These are phyloP conservation scores for Aspergillus ochraceus DNA, from an alignment of 2,329 filamentous ascomycete species.

Conservation along the genomic window DNA sequence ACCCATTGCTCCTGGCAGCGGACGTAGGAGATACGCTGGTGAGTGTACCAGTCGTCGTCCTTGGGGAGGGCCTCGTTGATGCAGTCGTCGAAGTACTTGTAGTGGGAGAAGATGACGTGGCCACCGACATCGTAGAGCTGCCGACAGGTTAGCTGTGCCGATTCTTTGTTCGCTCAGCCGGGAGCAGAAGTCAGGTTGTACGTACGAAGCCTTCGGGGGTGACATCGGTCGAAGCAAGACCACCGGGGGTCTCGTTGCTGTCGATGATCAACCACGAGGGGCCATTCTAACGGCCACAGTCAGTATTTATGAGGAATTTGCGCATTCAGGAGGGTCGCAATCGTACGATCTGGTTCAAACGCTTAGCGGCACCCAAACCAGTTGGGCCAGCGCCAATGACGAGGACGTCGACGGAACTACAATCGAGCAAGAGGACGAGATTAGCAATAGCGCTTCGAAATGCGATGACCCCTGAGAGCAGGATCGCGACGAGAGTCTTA, in stretches of 20 bases:
- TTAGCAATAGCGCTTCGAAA: conserved; percentile 4
- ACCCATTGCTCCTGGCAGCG: conserved; percentile 97
- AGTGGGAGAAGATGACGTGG: conserved; percentile 99
- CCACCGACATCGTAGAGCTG: conserved; percentile 98
- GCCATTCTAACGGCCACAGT: conserved; percentile 62
- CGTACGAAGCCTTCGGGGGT: conserved; percentile 96
- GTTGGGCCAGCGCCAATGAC: conserved; percentile 98
- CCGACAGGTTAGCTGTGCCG: conserved; percentile 15
- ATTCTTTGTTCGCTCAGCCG: not conserved
- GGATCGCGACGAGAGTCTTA: conserved; percentile 25
- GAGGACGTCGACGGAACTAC: conserved; percentile 90
- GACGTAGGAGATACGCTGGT: conserved; percentile 98
- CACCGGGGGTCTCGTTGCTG: conserved; percentile 85
- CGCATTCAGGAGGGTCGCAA: not conserved
- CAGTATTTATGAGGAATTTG: conserved; percentile 15
- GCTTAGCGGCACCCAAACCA: conserved; percentile 95
- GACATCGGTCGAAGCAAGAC: conserved; percentile 91
- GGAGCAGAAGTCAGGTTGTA: conserved; percentile 33
- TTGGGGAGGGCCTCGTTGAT: conserved; percentile 95
- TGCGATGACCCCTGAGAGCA: conserved; percentile 3
- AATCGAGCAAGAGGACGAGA: conserved; percentile 11
- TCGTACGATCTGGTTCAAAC: conserved; percentile 87
- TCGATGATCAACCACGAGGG: conserved; percentile 97
- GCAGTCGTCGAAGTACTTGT: conserved; percentile 99
- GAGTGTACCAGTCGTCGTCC: conserved; percentile 92